Evolutionary conservation across 1,284 basidiomycete genomes (phyloP).

Genomic region (Phaffia rhodozyma): DNA sequence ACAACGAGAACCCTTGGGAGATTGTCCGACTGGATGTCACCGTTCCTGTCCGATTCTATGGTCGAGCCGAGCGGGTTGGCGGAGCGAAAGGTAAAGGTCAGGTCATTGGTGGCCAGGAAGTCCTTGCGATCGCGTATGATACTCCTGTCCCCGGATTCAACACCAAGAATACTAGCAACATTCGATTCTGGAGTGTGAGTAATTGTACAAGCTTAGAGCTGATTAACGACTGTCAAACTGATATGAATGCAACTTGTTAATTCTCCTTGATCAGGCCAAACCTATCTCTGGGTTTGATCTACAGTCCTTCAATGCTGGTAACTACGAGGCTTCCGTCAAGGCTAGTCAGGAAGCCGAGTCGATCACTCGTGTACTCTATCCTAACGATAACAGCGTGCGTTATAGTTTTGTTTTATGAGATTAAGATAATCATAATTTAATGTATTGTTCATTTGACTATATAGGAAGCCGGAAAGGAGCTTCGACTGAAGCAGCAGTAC

Average conservation of each 20-base stretch:
- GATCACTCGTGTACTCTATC: constrained; percentile 74
- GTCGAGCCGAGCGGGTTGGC: constrained; percentile 54
- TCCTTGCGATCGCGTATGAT: constrained; percentile 78
- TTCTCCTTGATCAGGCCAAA: constrained; percentile 63
- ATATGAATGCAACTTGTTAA: constrained; percentile 45
- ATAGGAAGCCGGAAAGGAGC: constrained; percentile 54
- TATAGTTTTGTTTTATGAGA: neutral
- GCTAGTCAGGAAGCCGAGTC: constrained; percentile 75
- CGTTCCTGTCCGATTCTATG: constrained; percentile 65
- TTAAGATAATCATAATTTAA: constrained; percentile 33
- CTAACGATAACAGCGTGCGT: constrained; percentile 38
- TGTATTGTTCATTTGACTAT: constrained; percentile 25
- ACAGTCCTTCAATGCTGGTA: constrained; percentile 48
- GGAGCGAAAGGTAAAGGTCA: constrained; percentile 49
- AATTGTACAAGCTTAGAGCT: constrained; percentile 84
- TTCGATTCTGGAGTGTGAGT: constrained; percentile 50
- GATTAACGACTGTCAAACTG: constrained; percentile 55
- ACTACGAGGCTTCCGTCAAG: constrained; percentile 77
- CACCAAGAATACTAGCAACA: constrained; percentile 37
- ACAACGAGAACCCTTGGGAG: constrained; percentile 56
- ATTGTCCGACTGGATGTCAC: constrained; percentile 70
- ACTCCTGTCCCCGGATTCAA: constrained; percentile 11
- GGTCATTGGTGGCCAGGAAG: constrained; percentile 84
- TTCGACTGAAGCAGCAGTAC: constrained; percentile 88
- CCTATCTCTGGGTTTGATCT: constrained; percentile 86